Evolutionary conservation across 2,329 filamentous ascomycete species (phyloP).

Genomic region (Mycosphaerella arachidis): DNA sequence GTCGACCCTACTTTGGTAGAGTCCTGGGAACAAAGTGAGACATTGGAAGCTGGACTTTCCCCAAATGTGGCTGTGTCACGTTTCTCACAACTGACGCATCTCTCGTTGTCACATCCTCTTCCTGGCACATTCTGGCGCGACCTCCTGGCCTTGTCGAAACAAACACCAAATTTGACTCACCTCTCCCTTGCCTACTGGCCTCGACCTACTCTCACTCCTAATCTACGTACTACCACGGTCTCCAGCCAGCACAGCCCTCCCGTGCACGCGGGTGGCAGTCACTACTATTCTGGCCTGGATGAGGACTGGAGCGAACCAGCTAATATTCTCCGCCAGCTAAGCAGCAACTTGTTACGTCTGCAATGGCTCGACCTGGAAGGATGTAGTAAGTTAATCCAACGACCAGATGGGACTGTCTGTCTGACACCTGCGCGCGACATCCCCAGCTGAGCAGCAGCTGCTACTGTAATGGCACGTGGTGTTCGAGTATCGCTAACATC

Average conservation of each 20-base stretch:
- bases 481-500: too few species aligned
- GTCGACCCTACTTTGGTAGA: slow-evolving; percentile 32
- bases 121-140: slow-evolving; percentile 50
- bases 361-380: slow-evolving; percentile 61
- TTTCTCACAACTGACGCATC: slow-evolving; percentile 52
- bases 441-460: too few species aligned
- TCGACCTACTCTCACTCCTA: slow-evolving; percentile 53
- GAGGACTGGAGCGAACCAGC: slow-evolving; percentile 54
- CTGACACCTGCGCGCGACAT: too few species aligned
- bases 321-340: slow-evolving; percentile 53
- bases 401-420: too few species aligned
- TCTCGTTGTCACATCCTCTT: slow-evolving; percentile 54
- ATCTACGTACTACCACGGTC: slow-evolving; percentile 45
- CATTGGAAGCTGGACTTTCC: slow-evolving; percentile 20
- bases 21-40: slow-evolving; percentile 44
- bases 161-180: slow-evolving; percentile 55
- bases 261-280: slow-evolving; percentile 48
- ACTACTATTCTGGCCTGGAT: slow-evolving; percentile 51
- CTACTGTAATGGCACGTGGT: too few species aligned
- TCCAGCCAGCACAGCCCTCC: slow-evolving; percentile 38
- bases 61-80: slow-evolving; percentile 31
- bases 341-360: slow-evolving; percentile 53
- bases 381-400: slow-evolving; percentile 33
- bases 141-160: slow-evolving; percentile 50
- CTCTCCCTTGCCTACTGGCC: slow-evolving; percentile 62